Evolutionary conservation across 2,329 filamentous ascomycete genomes (phyloP).

Genomic region (Cadophora sp.): DNA sequence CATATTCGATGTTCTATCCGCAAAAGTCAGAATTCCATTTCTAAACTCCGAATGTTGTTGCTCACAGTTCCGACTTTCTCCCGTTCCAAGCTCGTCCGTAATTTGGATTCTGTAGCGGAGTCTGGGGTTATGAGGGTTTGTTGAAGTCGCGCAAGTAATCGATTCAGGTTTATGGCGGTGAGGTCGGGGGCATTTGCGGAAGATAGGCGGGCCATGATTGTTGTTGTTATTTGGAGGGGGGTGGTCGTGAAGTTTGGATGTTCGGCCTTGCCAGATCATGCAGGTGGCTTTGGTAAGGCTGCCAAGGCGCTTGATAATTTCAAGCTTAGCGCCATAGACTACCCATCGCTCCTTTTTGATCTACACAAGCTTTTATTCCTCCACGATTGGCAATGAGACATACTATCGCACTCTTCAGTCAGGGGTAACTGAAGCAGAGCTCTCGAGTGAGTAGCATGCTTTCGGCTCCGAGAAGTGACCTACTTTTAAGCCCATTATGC

Average conservation of each 20-base stretch:
- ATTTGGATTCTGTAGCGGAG: slow-evolving; percentile 61
- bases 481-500: too few relatives aligned
- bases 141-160: slow-evolving; percentile 71
- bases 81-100: slow-evolving; percentile 70
- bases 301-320: slow-evolving; percentile 9
- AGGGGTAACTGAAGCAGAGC: too few relatives aligned
- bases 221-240: slow-evolving; percentile 1
- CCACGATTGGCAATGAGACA: too few relatives aligned
- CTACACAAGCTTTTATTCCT: too few relatives aligned
- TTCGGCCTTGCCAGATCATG: slow-evolving; percentile 10
- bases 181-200: slow-evolving; percentile 31
- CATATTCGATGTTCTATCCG: slow-evolving; percentile 72
- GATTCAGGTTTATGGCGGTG: slow-evolving; percentile 57
- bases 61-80: slow-evolving; percentile 60
- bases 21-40: not conserved
- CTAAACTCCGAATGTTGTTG: not conserved
- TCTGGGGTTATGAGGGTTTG: slow-evolving; percentile 68
- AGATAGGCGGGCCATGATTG: slow-evolving; percentile 40
- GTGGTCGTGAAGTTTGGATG: not conserved
- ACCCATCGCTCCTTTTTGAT: not conserved
- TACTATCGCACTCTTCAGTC: too few relatives aligned
- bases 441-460: too few relatives aligned
- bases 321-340: not conserved
- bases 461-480: too few relatives aligned
- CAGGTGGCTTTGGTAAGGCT: slow-evolving; percentile 21